A percentile compares a stretch with the other conserved stretches of the same genome.
Evolutionary conservation across 1,284 basidiomycete species (phyloP).

Genomic region (Ceratobasidium sp.): DNA sequence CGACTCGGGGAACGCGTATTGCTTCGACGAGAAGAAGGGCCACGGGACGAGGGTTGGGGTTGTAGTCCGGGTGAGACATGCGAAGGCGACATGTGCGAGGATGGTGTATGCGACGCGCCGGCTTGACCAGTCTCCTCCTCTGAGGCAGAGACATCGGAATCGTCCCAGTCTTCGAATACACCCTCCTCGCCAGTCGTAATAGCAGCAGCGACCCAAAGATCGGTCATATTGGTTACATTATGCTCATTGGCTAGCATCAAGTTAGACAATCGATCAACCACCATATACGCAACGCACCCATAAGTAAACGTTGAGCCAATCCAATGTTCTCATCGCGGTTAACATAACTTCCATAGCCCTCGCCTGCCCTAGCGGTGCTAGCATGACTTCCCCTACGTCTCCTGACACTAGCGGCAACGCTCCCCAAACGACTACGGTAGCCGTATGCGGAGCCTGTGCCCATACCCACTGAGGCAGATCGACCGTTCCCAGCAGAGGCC

Average conservation of each 20-base stretch:
- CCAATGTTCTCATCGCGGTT: conserved; percentile 53
- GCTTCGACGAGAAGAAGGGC: conserved; percentile 32
- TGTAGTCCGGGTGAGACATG: conserved; percentile 38
- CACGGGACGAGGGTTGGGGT: conserved; percentile 27
- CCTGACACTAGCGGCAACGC: conserved; percentile 50
- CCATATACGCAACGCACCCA: conserved; percentile 52
- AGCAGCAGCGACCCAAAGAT: conserved; percentile 92
- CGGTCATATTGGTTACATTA: conserved; percentile 85
- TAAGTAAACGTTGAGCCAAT: conserved; percentile 87
- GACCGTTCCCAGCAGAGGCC: conserved; percentile 10
- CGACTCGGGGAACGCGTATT: conserved; percentile 28
- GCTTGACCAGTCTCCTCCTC: conserved; percentile 54
- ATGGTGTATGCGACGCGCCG: conserved; percentile 45
- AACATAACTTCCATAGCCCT: conserved; percentile 43
- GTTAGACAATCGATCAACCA: neutral
- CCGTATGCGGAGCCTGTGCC: conserved; percentile 85
- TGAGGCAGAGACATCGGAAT: conserved; percentile 68
- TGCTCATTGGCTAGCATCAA: conserved; percentile 78
- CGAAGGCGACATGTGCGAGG: conserved; percentile 3
- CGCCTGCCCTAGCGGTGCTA: conserved; percentile 51
- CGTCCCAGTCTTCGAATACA: conserved; percentile 42
- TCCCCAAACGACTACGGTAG: conserved; percentile 55
- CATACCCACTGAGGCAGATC: conserved; percentile 47
- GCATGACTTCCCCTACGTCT: conserved; percentile 57
- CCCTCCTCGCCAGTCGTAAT: conserved; percentile 80